Evolutionary conservation across 2,329 filamentous ascomycete species (phyloP).

Genomic region (Blastomyces parvus): DNA sequence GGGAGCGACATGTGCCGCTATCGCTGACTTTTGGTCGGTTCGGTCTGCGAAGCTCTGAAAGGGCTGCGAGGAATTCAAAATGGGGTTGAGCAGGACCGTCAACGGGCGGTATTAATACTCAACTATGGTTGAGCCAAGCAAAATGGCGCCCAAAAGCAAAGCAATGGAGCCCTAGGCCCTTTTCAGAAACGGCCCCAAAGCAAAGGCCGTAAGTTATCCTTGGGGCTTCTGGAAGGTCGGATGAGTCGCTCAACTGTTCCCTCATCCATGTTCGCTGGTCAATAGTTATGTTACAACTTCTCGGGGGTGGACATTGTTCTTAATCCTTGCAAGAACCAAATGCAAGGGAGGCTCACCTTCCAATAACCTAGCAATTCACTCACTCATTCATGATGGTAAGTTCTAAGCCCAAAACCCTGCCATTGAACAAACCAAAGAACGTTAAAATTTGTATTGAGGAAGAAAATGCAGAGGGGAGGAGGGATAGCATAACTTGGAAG

Average conservation of each 20-base stretch:
- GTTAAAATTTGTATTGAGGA: not conserved
- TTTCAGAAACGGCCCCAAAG: not conserved
- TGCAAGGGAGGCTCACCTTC: not conserved
- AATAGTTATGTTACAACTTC: no score
- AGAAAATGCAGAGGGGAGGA: not conserved
- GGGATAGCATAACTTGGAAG: not conserved
- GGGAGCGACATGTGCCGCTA: not conserved
- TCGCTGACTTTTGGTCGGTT: not conserved
- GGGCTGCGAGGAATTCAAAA: not conserved
- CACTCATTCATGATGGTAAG: not conserved
- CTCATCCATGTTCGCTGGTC: not conserved
- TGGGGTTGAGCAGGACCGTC: not conserved
- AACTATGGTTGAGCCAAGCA: constrained; percentile 4
- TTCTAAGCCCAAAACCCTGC: not conserved
- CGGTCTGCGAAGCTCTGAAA: not conserved
- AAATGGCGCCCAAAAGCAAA: not conserved
- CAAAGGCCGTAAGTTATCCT: not conserved
- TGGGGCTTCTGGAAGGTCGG: constrained; percentile 3
- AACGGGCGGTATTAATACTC: constrained; percentile 3
- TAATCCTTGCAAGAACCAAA: not conserved
- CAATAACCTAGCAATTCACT: no score
- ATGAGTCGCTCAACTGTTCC: not conserved
- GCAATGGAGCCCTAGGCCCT: not conserved
- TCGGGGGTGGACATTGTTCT: no score
- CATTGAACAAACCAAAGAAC: not conserved